phyloP scores from a whole-genome alignment of 2,329 filamentous ascomycete genomes.

The Cryoendolithus antarcticus region DNA sequence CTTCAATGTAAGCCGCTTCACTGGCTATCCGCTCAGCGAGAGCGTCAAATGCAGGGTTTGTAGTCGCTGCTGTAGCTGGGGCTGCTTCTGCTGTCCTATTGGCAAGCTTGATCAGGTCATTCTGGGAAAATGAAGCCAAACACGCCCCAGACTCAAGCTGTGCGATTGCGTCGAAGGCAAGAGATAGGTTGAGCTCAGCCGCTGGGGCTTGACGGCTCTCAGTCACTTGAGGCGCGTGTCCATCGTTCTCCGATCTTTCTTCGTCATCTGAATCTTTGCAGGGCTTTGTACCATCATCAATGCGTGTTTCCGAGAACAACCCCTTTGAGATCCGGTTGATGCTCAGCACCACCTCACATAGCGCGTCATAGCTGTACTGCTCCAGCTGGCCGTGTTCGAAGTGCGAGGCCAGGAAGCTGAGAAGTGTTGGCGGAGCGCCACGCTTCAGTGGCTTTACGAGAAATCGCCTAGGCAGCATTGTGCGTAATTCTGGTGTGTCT shows the following conservation, averaged over 20 bases:
- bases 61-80: not conserved
- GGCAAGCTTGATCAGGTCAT: too few relatives aligned
- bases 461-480: not conserved
- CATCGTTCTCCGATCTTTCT: too few relatives aligned
- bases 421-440: not conserved
- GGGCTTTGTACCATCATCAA: not conserved
- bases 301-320: not conserved
- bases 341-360: conserved; percentile 8
- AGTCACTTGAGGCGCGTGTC: too few relatives aligned
- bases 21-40: conserved; percentile 1
- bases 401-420: conserved; percentile 6
- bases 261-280: conserved; percentile 3
- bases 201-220: too few relatives aligned
- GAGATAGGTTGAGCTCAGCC: too few relatives aligned
- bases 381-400: conserved; percentile 7
- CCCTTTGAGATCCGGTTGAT: conserved; percentile 7
- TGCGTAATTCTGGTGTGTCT: not conserved
- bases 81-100: too few relatives aligned
- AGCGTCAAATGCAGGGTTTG: not conserved
- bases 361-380: conserved; percentile 5
- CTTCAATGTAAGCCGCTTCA: conserved; percentile 2
- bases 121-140: too few relatives aligned
- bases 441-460: not conserved
- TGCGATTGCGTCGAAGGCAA: too few relatives aligned
- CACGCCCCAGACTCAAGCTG: too few relatives aligned